A percentile compares a stretch with the other conserved stretches of the same genome.
Conservation (phyloP, 345 rosid genomes). For the Trapa bicornis region DNA sequence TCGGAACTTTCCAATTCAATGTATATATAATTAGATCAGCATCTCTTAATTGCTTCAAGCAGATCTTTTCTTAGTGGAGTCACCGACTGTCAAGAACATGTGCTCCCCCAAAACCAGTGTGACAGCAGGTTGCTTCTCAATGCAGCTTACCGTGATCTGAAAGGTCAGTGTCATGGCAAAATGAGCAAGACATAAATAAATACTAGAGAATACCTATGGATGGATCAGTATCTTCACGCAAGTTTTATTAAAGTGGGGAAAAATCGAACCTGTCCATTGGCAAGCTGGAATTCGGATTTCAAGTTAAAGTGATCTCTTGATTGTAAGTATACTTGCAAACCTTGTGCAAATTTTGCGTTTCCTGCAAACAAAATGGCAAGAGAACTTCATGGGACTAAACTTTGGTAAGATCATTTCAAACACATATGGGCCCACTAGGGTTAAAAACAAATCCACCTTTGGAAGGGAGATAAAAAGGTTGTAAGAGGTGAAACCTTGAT, state of each 20-base stretch:
- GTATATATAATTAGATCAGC: not conserved
- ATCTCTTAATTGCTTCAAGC: not conserved
- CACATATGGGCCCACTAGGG: not conserved
- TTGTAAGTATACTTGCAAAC: conserved; percentile 49
- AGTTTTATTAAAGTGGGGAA: not conserved
- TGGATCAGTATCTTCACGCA: not conserved
- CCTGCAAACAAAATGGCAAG: conserved; percentile 32
- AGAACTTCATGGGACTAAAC: not conserved
- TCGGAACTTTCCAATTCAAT: not conserved
- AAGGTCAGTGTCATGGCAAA: not conserved
- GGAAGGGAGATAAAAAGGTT: conserved; percentile 1
- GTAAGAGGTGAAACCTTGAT: conserved; percentile 35
- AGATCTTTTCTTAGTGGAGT: conserved; percentile 11
- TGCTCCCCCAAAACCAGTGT: conserved; percentile 46
- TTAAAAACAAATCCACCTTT: not conserved
- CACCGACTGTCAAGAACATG: conserved; percentile 45
- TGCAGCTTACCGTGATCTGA: conserved; percentile 46
- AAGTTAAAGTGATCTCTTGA: conserved; percentile 59
- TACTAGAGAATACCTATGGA: no score
- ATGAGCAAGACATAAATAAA: not conserved
- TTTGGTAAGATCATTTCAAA: not conserved
- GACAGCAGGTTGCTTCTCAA: conserved; percentile 43
- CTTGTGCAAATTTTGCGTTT: conserved; percentile 32
- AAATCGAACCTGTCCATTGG: conserved; percentile 57
- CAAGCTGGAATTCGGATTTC: conserved; percentile 65